phyloP scores from a whole-genome alignment of 2,329 filamentous ascomycete species.

The Botryotinia globosa region DNA sequence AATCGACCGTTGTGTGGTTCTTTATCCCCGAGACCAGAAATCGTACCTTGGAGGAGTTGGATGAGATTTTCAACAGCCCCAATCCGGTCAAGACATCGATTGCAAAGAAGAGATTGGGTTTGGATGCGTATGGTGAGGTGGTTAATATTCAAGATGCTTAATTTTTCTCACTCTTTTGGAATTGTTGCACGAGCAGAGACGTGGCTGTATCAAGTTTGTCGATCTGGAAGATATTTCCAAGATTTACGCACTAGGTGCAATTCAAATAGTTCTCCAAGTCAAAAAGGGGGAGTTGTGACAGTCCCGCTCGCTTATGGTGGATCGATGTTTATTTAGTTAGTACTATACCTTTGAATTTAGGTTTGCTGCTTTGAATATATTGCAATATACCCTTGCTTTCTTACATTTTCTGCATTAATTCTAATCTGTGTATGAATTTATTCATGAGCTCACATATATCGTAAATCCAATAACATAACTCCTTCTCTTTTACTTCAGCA shows the following conservation, averaged over 20 bases:
- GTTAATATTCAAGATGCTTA: conserved; percentile 23
- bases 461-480: too few relatives aligned
- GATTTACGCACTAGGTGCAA: neutral
- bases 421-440: too few relatives aligned
- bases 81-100: conserved; percentile 48
- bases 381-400: neutral
- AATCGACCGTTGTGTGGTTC: conserved; percentile 46
- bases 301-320: neutral
- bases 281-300: neutral
- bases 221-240: neutral
- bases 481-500: neutral
- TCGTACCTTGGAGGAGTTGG: conserved; percentile 53
- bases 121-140: conserved; percentile 31
- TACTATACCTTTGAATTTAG: neutral
- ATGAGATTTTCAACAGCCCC: conserved; percentile 47
- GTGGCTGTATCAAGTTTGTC: neutral
- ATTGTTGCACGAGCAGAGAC: neutral
- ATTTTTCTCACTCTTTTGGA: neutral
- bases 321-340: neutral
- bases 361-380: neutral
- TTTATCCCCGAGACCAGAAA: conserved; percentile 51
- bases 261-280: neutral
- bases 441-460: too few relatives aligned
- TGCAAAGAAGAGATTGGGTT: conserved; percentile 42
- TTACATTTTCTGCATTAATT: neutral